A percentile compares a stretch with the other conserved stretches of the same genome.
phyloP scores from a whole-genome alignment of 2,329 filamentous ascomycete genomes.

The Apiospora hydei region DNA sequence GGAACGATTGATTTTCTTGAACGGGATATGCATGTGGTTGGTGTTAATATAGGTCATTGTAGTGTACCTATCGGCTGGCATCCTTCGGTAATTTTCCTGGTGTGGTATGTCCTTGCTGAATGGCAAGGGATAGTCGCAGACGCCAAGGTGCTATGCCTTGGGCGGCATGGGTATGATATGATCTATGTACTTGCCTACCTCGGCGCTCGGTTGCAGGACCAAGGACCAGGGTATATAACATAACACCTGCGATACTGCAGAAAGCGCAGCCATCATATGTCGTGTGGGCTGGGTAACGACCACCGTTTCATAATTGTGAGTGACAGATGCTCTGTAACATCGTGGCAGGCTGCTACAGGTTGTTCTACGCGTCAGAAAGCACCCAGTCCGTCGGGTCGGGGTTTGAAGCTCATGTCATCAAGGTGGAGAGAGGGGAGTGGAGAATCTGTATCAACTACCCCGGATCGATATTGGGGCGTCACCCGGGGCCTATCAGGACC shows the following conservation, averaged over 20 bases:
- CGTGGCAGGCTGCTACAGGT: background rate
- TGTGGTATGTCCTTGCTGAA: background rate
- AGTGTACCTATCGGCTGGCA: background rate
- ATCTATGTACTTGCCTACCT: background rate
- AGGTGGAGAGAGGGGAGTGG: background rate
- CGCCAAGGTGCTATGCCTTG: background rate
- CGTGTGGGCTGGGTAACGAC: background rate
- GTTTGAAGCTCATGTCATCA: background rate
- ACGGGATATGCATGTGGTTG: background rate
- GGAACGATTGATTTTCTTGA: background rate
- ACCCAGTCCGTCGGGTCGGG: background rate
- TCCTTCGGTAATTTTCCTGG: background rate
- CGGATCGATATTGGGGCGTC: background rate
- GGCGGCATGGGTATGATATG: background rate
- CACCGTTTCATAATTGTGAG: background rate
- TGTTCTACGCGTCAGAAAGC: background rate
- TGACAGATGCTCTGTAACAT: background rate
- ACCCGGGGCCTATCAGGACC: background rate
- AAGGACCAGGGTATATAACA: background rate
- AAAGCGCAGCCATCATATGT: background rate
- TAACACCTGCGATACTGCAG: background rate
- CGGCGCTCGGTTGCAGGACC: background rate
- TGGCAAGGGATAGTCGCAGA: background rate
- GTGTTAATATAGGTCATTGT: background rate
- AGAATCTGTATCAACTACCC: slow-evolving; percentile 12